These are phyloP conservation scores for Taphrina sp. DNA, from an alignment of 1,139 yeast species.

Conservation along the genomic window DNA sequence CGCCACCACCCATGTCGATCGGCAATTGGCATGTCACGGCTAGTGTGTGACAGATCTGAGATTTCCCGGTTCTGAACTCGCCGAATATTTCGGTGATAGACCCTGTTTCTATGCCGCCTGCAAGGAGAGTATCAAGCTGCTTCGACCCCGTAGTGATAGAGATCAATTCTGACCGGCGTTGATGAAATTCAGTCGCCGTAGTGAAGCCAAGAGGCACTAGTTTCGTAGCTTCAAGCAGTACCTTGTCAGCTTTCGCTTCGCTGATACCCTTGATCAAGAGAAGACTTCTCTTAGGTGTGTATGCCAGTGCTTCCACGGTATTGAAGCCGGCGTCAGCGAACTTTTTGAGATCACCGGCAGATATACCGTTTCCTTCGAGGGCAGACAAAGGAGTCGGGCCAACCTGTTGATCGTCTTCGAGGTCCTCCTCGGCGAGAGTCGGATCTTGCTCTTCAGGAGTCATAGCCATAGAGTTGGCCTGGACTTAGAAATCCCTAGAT, in stretches of 20 bases:
- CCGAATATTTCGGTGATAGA: slow-evolving; percentile 96
- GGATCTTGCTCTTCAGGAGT: slow-evolving; percentile 5
- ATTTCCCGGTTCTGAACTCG: slow-evolving; percentile 95
- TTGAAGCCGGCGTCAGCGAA: slow-evolving; percentile 72
- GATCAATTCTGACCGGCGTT: slow-evolving; percentile 82
- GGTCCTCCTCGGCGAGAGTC: slow-evolving; percentile 4
- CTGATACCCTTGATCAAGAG: slow-evolving; percentile 84
- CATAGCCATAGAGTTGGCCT: too few relatives aligned
- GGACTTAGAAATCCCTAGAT: too few relatives aligned
- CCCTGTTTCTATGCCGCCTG: slow-evolving; percentile 98
- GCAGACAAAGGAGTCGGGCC: slow-evolving; percentile 39
- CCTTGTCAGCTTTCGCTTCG: slow-evolving; percentile 89
- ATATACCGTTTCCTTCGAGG: slow-evolving; percentile 72
- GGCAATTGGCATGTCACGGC: slow-evolving; percentile 95
- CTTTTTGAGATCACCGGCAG: slow-evolving; percentile 73
- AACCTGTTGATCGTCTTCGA: slow-evolving; percentile 34
- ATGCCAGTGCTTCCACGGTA: slow-evolving; percentile 17
- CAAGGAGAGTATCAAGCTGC: slow-evolving; percentile 84
- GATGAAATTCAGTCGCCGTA: slow-evolving; percentile 92
- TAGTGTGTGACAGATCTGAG: slow-evolving; percentile 92
- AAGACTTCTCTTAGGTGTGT: slow-evolving; percentile 65
- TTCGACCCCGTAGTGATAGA: slow-evolving; percentile 94
- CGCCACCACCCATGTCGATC: slow-evolving; percentile 98
- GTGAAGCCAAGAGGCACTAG: slow-evolving; percentile 96
- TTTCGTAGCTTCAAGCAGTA: slow-evolving; percentile 77